phyloP scores from a whole-genome alignment of 441 rosid species.

The Theobroma grandiflorum region DNA sequence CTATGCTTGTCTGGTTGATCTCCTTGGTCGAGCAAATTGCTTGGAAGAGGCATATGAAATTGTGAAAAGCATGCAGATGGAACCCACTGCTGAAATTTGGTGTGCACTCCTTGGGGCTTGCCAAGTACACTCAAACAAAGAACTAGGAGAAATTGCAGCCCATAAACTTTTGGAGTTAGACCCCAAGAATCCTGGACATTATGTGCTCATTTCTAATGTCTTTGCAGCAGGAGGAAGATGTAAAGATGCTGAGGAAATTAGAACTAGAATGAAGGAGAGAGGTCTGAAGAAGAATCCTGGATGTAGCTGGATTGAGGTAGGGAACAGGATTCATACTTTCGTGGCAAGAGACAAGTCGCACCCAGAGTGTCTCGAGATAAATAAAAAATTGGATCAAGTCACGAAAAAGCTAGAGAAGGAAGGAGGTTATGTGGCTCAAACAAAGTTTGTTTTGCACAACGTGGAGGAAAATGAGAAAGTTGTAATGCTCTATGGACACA shows the following conservation, averaged over 20 bases:
- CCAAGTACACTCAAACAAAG: constrained; percentile 72
- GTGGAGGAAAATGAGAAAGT: constrained; percentile 73
- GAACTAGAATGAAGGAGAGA: constrained; percentile 68
- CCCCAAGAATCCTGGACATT: constrained; percentile 77
- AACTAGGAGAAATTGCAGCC: constrained; percentile 75
- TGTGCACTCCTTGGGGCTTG: constrained; percentile 89
- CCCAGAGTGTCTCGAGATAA: constrained; percentile 59
- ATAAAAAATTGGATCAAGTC: constrained; percentile 58
- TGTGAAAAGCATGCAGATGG: constrained; percentile 65
- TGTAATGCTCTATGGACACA: constrained; percentile 73
- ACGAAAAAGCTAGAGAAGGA: constrained; percentile 59
- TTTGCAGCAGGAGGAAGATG: constrained; percentile 76
- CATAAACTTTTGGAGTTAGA: constrained; percentile 63
- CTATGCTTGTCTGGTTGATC: constrained; percentile 83
- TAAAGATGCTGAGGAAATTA: constrained; percentile 71
- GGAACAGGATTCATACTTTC: constrained; percentile 62
- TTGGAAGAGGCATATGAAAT: constrained; percentile 78
- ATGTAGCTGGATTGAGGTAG: constrained; percentile 88
- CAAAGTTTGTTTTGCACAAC: constrained; percentile 69
- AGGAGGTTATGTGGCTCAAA: constrained; percentile 74
- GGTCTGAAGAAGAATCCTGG: constrained; percentile 89
- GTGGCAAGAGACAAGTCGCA: constrained; percentile 74
- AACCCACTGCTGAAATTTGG: constrained; percentile 87
- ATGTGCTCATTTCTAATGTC: constrained; percentile 82
- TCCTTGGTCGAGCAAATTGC: constrained; percentile 82